Evolutionary conservation across 192 early-diverging fungal genomes (phyloP).

Genomic region (Coemansia sp.): DNA sequence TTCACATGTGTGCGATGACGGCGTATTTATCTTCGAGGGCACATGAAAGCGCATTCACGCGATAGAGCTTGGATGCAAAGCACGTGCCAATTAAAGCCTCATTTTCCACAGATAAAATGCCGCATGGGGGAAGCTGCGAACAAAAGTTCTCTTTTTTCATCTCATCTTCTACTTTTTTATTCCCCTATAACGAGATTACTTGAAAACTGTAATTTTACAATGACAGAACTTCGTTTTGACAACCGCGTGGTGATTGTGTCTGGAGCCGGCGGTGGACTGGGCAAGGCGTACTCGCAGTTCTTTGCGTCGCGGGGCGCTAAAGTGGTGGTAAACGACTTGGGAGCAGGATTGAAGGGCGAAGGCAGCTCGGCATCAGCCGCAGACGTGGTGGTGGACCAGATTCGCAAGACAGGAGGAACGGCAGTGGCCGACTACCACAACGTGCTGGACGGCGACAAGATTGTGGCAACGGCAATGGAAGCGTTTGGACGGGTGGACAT

Average conservation of each 20-base stretch:
- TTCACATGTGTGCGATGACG: no score
- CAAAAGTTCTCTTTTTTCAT: no score
- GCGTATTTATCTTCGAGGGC: no score
- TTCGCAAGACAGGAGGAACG: constrained; percentile 80
- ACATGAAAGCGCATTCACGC: no score
- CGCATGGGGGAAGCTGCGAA: no score
- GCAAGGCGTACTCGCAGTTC: constrained; percentile 88
- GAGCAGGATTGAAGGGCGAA: constrained; percentile 74
- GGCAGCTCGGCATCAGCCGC: constrained; percentile 77
- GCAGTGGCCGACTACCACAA: constrained; percentile 98
- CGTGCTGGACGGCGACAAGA: constrained; percentile 96
- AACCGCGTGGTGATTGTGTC: constrained; percentile 91
- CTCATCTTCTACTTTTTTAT: no score
- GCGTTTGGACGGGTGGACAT: constrained; percentile 95
- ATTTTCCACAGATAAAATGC: no score
- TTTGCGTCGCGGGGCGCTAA: constrained; percentile 88
- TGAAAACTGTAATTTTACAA: constrained; percentile 2
- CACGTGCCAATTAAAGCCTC: no score
- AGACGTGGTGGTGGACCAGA: constrained; percentile 94
- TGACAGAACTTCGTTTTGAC: constrained; percentile 65
- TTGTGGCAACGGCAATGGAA: constrained; percentile 94
- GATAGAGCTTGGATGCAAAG: no score
- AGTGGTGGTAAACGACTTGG: constrained; percentile 97
- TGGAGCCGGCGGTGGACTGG: constrained; percentile 91
- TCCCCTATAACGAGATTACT: no score